phyloP scores from a whole-genome alignment of 208 protist species.

The Crithidia expoeki region DNA sequence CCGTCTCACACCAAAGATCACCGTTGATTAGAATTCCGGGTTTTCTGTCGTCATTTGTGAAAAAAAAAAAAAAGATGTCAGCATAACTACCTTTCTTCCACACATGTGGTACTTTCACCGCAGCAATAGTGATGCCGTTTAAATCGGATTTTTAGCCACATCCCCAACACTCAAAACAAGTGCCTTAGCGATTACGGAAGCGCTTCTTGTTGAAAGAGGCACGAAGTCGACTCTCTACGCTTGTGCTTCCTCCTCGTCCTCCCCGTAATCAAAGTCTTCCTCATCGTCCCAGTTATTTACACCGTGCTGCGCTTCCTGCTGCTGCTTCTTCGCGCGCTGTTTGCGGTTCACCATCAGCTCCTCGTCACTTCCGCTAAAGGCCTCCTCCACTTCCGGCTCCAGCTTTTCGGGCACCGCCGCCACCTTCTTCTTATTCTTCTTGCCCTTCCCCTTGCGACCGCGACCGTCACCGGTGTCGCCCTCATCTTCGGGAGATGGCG shows the following conservation, averaged over 20 bases:
- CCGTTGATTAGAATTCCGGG: too few species aligned
- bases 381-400: conserved; percentile 24
- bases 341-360: conserved; percentile 78
- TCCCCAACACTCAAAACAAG: too few species aligned
- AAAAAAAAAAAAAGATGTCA: too few species aligned
- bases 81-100: too few species aligned
- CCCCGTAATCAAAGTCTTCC: conserved; percentile 55
- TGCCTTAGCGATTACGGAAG: too few species aligned
- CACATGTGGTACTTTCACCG: too few species aligned
- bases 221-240: too few species aligned
- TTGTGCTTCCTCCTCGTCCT: conserved; percentile 33
- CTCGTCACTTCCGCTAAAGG: conserved; percentile 65
- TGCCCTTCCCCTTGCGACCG: conserved; percentile 34
- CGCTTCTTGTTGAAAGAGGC: too few species aligned
- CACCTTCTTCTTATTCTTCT: conserved; percentile 35
- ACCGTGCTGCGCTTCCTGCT: conserved; percentile 33
- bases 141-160: too few species aligned
- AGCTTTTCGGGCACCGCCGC: conserved; percentile 32
- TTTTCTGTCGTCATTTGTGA: too few species aligned
- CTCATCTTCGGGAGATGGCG: conserved; percentile 7
- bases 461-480: conserved; percentile 29
- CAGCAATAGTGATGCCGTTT: too few species aligned
- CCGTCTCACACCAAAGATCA: too few species aligned
- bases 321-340: conserved; percentile 61
- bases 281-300: conserved; percentile 37